These are phyloP conservation scores for Chlamydomonas sphaeroides DNA, from an alignment of 139 green algal species.

Conservation along the genomic window DNA sequence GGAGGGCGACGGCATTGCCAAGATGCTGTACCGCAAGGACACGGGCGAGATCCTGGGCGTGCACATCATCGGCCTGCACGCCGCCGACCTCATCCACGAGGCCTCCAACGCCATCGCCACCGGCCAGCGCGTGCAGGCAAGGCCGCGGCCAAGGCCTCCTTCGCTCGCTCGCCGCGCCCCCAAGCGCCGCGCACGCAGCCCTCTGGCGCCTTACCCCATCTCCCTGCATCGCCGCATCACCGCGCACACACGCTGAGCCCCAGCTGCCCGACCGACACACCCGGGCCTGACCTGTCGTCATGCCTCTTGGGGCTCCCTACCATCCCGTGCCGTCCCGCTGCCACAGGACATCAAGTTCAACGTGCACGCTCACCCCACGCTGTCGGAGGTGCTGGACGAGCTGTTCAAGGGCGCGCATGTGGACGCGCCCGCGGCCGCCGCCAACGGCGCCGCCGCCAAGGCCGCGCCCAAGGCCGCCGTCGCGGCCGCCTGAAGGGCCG, in stretches of 20 bases:
- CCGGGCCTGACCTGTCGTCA: no score
- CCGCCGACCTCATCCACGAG: conserved; percentile 99
- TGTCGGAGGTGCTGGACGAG: conserved; percentile 97
- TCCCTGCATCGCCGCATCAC: no score
- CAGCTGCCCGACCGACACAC: no score
- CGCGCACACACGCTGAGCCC: no score
- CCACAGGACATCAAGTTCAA: conserved; percentile 97
- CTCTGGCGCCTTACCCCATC: no score
- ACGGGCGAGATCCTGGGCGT: conserved; percentile 97
- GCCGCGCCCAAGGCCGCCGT: conserved; percentile 15
- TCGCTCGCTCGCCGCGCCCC: no score
- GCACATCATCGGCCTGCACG: conserved; percentile 96
- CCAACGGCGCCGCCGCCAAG: not conserved
- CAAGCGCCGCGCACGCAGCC: no score
- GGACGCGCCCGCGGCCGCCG: conserved; percentile 68
- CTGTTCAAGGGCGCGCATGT: conserved; percentile 90
- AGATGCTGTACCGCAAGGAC: conserved; percentile 97
- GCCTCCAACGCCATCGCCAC: conserved; percentile 96
- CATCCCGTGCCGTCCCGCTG: no score
- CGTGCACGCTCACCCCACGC: conserved; percentile 98
- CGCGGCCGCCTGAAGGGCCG: conserved; percentile 25
- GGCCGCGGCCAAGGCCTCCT: no score
- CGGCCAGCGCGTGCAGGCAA: conserved; percentile 80
- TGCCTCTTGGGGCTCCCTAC: no score
- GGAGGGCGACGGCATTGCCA: conserved; percentile 97